These are phyloP conservation scores for Mortierella hygrophila DNA, from an alignment of 192 early-diverging fungal species.

Conservation along the genomic window DNA sequence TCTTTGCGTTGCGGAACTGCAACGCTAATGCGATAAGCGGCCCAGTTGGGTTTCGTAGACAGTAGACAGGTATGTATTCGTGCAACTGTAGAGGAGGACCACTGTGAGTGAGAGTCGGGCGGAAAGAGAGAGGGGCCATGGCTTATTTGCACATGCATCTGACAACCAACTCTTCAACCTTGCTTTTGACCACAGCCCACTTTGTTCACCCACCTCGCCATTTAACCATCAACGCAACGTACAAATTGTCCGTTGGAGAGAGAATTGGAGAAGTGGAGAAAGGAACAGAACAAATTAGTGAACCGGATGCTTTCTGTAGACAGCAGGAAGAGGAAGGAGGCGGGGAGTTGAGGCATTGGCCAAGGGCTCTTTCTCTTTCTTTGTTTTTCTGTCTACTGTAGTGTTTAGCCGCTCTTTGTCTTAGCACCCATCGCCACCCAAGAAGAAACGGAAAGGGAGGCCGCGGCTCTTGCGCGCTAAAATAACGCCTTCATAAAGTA, in stretches of 20 bases:
- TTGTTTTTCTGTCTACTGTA: too few species aligned
- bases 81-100: not conserved
- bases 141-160: constrained; percentile 1
- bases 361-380: not conserved
- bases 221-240: not conserved
- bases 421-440: not conserved
- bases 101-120: not conserved
- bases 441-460: not conserved
- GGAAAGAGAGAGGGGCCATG: not conserved
- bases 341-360: not conserved
- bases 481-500: not conserved
- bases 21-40: not conserved
- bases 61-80: not conserved
- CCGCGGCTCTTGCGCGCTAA: not conserved
- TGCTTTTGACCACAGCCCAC: not conserved
- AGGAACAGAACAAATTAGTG: not conserved
- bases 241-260: too few species aligned
- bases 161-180: not conserved
- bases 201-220: not conserved
- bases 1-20: not conserved
- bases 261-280: not conserved
- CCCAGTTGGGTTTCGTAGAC: not conserved
- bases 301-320: too few species aligned
- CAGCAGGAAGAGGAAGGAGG: not conserved
- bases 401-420: not conserved